Base-by-base conservation (phyloP, 768 basidiomycete genomes). In the Mrakia gelida region DNA sequence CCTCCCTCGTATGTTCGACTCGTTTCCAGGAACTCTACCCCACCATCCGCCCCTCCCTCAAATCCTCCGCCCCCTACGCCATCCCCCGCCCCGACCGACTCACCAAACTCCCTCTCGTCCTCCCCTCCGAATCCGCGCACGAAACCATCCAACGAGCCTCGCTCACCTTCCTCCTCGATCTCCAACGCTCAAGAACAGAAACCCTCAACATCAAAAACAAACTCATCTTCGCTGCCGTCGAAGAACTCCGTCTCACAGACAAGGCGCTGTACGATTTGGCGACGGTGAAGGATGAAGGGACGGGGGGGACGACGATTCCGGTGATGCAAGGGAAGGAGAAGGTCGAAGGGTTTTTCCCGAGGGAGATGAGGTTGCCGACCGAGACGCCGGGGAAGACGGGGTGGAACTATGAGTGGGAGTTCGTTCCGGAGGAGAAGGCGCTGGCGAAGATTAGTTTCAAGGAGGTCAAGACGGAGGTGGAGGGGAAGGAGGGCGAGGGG, bases 321-420 rank as follows among this genome's bases (percentile, higher is more conserved):
- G 43, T 34, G 18, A 6, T 41, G 63, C 65, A 56, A 18, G 73
- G 38, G 41, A 52, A 28, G 73, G 67, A 23, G 8, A 73, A 59
- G 72, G 30, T 54, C 21, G 77, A 73, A 52, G 54, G 73, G 13
- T 15, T 78, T 54, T 78, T 78, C 77, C 77, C 77, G 3, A 61
- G 45, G 32, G 77, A 78, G 73, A 74, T 78, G 77, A 65, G 63
- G 45, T 26, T 75, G 62, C 68, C 67, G 56, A 78, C 77, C 2
- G 73, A 78, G 21, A 70, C 73, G 54, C 77, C 72, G 3, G 72
- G 73, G 28, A 78, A 52, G 52, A 52, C 61, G 3, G 77, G 77
- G 32, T 78, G 77, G 77, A 73, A 78, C 45, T 78, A 78, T 54
- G 73, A 61, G 11, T 78, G 77, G 77, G 30, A 28, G 65, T 75